Conservation (phyloP, 2,329 filamentous ascomycete genomes). For the Didymella pinodella region DNA sequence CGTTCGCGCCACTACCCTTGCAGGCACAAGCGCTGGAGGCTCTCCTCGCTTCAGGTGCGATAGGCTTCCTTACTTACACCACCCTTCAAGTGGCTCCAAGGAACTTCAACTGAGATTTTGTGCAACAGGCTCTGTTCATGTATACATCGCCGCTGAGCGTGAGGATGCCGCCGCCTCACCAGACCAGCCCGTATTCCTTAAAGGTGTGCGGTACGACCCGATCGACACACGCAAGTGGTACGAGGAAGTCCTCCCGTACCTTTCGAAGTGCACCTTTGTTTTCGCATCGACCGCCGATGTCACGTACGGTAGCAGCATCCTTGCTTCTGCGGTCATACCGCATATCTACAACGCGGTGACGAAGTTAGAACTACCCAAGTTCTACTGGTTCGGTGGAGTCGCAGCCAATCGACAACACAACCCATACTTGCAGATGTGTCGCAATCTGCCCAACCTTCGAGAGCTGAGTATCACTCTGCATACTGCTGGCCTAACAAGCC, state of each 20-base stretch:
- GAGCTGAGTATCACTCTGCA: slow-evolving; percentile 82
- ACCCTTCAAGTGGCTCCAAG: too few relatives aligned
- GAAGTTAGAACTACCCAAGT: slow-evolving; percentile 54
- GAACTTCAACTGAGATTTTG: background rate
- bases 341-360: slow-evolving; percentile 31
- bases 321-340: slow-evolving; percentile 16
- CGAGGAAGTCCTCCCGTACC: slow-evolving; percentile 21
- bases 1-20: background rate
- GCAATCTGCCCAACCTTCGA: slow-evolving; percentile 79
- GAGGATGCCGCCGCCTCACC: slow-evolving; percentile 9
- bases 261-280: slow-evolving; percentile 24
- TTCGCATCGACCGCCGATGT: slow-evolving; percentile 26
- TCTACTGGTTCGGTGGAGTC: slow-evolving; percentile 67
- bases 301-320: slow-evolving; percentile 19
- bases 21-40: background rate
- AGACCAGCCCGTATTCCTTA: slow-evolving; percentile 25
- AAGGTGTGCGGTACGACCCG: slow-evolving; percentile 3
- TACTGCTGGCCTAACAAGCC: slow-evolving; percentile 78
- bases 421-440: slow-evolving; percentile 88
- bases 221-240: slow-evolving; percentile 16
- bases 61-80: too few relatives aligned
- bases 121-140: slow-evolving; percentile 11
- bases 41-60: slow-evolving; percentile 1
- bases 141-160: slow-evolving; percentile 26
- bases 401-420: slow-evolving; percentile 86